Percentiles rank a stretch among this genome's conserved stretches.
phyloP scores from a whole-genome alignment of 768 basidiomycete species.

The Leccinum truebloodii region DNA sequence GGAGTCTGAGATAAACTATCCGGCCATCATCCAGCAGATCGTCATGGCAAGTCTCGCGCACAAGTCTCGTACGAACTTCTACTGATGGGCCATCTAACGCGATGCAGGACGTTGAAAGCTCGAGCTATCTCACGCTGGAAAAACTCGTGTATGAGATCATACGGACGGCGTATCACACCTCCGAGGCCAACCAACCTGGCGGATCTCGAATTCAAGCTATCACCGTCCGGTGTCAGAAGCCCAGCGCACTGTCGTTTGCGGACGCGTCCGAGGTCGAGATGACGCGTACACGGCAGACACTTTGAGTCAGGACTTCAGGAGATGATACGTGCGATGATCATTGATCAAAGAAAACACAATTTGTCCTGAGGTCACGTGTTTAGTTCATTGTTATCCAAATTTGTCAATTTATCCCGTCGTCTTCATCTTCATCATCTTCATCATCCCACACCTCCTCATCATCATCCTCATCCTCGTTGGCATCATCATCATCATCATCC shows the following conservation, averaged over 20 bases:
- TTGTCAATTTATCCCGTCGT: background rate
- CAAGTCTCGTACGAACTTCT: background rate
- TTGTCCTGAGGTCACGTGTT: background rate
- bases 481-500: background rate
- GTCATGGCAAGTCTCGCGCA: constrained; percentile 14
- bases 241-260: constrained; percentile 69
- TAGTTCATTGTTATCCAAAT: background rate
- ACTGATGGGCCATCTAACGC: background rate
- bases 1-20: constrained; percentile 36
- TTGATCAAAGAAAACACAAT: background rate
- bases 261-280: constrained; percentile 64
- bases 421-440: background rate
- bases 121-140: constrained; percentile 24
- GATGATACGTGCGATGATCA: background rate
- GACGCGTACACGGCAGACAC: constrained; percentile 36
- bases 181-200: constrained; percentile 31
- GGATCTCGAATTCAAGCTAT: constrained; percentile 38
- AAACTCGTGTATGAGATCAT: constrained; percentile 46
- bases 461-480: background rate
- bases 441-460: background rate
- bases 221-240: constrained; percentile 63
- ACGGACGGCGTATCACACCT: constrained; percentile 52
- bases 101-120: constrained; percentile 13
- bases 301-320: too few species aligned
- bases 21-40: constrained; percentile 37